Base-by-base conservation (phyloP, 768 basidiomycete genomes). In the Mycena latifolia region DNA sequence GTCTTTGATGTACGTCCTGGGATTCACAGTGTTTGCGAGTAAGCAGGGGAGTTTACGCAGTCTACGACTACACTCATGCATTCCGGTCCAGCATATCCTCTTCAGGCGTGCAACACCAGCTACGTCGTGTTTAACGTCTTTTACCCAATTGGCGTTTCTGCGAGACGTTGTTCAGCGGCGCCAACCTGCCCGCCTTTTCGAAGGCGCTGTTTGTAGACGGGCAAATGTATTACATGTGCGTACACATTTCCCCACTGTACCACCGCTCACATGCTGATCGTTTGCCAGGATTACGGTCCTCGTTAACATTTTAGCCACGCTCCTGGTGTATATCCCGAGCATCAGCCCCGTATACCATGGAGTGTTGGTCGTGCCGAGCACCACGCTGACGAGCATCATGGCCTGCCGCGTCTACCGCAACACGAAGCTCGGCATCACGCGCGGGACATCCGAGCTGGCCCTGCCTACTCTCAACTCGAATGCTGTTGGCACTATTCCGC, bases 221-320 rank as follows among this genome's bases (percentile, higher is more conserved):
- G 1, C 79, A 78, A 52, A 63, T 67, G 15, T 79, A 78, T 54
- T 80, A 77, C 59, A 56, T 77, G 80, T 80, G 59, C 51, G 50
- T n/a, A n/a, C n/a, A n/a, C n/a, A n/a, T n/a, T n/a, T n/a, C n/a
- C n/a, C n/a, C n/a, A n/a, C n/a, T n/a, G n/a, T n/a, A n/a, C n/a
- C n/a, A n/a, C n/a, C n/a, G n/a, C n/a, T n/a, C n/a, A n/a, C n/a
- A n/a, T n/a, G n/a, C n/a, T n/a, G n/a, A n/a, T n/a, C n/a, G n/a
- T n/a, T 52, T 24, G 24, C 47, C 50, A 61, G 59, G 50, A 33
- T 53, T 24, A 53, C 50, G 29, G 50, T 31, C 5, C 35, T 53
- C 20, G 39, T 3, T 27, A 61, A 61, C 41, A 45, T 52, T 28
- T 12, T 45, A 35, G 50, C 59, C 14, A 52, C 29, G 18, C 27